Evolutionary conservation across 2,329 filamentous ascomycete genomes (phyloP).

Genomic region (Fusarium sp.): DNA sequence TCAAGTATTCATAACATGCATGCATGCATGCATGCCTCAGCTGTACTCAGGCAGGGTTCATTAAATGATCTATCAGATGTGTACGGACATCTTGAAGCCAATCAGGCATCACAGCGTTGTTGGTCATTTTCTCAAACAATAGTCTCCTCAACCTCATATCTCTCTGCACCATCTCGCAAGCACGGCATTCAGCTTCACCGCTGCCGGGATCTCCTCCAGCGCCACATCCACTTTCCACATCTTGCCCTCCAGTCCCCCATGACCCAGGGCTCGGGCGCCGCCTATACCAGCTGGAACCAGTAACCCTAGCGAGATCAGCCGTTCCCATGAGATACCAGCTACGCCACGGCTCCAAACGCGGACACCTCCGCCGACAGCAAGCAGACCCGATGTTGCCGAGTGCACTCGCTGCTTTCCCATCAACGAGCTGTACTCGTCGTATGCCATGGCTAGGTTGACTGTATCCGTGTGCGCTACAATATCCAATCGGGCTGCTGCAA

Average conservation of each 20-base stretch:
- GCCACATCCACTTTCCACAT: conserved; percentile 81
- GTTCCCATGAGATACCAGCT: conserved; percentile 78
- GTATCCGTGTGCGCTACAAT: conserved; percentile 82
- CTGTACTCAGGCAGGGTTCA: conserved; percentile 10
- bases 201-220: conserved; percentile 78
- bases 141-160: conserved; percentile 55
- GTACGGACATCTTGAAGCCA: conserved; percentile 16
- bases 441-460: conserved; percentile 85
- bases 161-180: conserved; percentile 80
- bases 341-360: conserved; percentile 81
- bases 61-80: conserved; percentile 20
- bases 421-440: conserved; percentile 83
- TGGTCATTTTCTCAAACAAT: conserved; percentile 5
- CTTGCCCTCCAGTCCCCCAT: conserved; percentile 67
- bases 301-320: conserved; percentile 72
- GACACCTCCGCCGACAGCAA: conserved; percentile 69
- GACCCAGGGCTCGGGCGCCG: conserved; percentile 54
- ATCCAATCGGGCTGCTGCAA: conserved; percentile 80
- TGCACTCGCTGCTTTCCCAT: conserved; percentile 78
- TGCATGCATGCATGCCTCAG: conserved; percentile 2
- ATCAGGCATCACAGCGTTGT: conserved; percentile 5
- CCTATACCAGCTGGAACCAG: conserved; percentile 73
- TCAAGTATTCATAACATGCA: conserved; percentile 15
- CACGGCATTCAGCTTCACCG: conserved; percentile 65
- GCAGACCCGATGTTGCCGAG: conserved; percentile 71